Percentiles rank a stretch among this genome's conserved stretches.
Evolutionary conservation across 179 eudicot species (phyloP).

Genomic region (Heliamphora pulchella): DNA sequence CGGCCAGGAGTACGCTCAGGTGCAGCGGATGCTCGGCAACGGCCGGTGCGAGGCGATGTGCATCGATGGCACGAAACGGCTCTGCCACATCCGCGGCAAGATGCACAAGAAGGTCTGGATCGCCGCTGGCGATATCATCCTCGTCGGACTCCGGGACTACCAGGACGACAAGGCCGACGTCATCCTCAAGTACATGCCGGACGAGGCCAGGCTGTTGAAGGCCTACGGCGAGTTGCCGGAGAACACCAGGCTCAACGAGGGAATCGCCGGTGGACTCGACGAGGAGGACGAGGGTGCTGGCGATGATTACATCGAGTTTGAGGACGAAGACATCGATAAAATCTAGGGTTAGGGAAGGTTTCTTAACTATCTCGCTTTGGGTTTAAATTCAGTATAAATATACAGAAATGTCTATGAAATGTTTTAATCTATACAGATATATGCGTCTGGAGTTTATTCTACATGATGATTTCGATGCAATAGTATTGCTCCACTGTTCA

Average conservation of each 20-base stretch:
- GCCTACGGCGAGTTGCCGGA: conserved; percentile 19
- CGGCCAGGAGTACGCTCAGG: conserved; percentile 91
- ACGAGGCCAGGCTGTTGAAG: conserved; percentile 16
- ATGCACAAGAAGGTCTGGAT: conserved; percentile 99
- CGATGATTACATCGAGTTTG: conserved; percentile 19
- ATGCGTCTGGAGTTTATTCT: background rate
- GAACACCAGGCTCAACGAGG: conserved; percentile 22
- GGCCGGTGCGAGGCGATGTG: conserved; percentile 84
- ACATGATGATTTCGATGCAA: background rate
- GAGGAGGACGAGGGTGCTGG: conserved; percentile 20
- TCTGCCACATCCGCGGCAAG: conserved; percentile 90
- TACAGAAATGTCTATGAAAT: background rate
- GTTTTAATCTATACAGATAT: background rate
- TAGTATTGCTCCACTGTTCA: background rate
- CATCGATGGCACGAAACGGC: conserved; percentile 68
- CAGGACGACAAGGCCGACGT: conserved; percentile 96
- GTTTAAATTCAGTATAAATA: background rate
- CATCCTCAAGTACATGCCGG: conserved; percentile 70
- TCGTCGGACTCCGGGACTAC: conserved; percentile 79
- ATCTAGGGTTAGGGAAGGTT: conserved; percentile 10
- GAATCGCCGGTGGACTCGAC: conserved; percentile 17
- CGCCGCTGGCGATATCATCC: conserved; percentile 87
- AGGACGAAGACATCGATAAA: conserved; percentile 21
- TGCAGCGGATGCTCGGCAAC: conserved; percentile 83
- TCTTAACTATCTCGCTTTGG: background rate